phyloP scores from a whole-genome alignment of 1,284 basidiomycete genomes.

The Clitocybe nebularis region DNA sequence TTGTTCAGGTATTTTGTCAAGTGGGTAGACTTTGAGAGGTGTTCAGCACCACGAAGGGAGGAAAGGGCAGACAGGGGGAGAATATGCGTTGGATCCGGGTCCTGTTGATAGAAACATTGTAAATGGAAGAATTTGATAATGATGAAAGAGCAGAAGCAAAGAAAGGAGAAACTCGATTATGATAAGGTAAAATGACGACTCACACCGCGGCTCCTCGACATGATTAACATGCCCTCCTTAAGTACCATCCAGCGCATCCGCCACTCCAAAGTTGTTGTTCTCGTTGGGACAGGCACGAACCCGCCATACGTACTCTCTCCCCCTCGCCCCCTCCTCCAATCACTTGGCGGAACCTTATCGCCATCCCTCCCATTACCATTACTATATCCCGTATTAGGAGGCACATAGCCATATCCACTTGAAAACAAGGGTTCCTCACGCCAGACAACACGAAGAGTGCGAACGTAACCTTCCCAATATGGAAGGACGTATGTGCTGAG shows the following conservation, averaged over 20 bases:
- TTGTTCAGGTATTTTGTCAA: no score
- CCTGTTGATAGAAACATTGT: slow-evolving; percentile 27
- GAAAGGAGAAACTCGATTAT: slow-evolving; percentile 2
- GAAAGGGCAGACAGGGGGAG: slow-evolving; percentile 39
- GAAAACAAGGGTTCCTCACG: slow-evolving; percentile 14
- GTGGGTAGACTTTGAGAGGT: slow-evolving; percentile 32
- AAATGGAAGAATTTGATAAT: no score
- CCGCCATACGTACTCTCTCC: slow-evolving; percentile 6
- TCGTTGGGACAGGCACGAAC: no score
- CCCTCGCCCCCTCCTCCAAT: background rate
- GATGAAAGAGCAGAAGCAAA: no score
- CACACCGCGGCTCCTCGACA: slow-evolving; percentile 54
- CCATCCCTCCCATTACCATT: slow-evolving; percentile 3
- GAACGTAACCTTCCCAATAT: slow-evolving; percentile 64
- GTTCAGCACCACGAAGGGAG: slow-evolving; percentile 42
- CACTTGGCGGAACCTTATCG: background rate
- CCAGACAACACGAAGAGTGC: slow-evolving; percentile 46
- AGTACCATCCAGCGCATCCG: slow-evolving; percentile 60
- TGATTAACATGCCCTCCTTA: slow-evolving; percentile 47
- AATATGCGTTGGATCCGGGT: slow-evolving; percentile 37
- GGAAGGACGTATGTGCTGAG: slow-evolving; percentile 54
- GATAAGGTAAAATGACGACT: slow-evolving; percentile 18
- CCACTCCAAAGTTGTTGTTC: slow-evolving; percentile 45
- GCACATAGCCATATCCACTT: slow-evolving; percentile 5
- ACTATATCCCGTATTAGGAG: background rate